Percentiles rank a stretch among this genome's conserved stretches.
These are phyloP conservation scores for Pseudogymnoascus sp. DNA, from an alignment of 2,329 filamentous ascomycete genomes.

Conservation along the genomic window DNA sequence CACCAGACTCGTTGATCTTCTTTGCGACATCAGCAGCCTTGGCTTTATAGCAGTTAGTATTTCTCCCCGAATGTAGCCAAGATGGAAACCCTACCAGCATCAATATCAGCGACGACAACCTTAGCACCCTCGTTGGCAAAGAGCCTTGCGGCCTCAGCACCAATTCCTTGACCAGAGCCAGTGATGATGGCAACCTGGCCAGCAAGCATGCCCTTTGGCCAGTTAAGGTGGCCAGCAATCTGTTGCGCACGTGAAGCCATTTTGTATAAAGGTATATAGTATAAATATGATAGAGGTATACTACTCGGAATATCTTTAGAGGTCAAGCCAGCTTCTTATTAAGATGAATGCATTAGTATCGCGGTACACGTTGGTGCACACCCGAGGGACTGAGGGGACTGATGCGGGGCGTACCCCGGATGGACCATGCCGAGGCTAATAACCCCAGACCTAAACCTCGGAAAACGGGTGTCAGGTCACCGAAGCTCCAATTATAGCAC, in stretches of 20 bases:
- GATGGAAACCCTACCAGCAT: slow-evolving; percentile 46
- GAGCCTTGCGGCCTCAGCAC: slow-evolving; percentile 71
- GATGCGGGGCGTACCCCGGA: slow-evolving; percentile 1
- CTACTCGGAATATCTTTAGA: background rate
- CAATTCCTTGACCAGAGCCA: slow-evolving; percentile 79
- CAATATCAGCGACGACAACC: slow-evolving; percentile 78
- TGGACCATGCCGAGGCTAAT: slow-evolving; percentile 2
- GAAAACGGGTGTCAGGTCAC: background rate
- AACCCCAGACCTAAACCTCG: background rate
- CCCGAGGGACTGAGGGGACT: background rate
- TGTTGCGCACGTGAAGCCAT: slow-evolving; percentile 54
- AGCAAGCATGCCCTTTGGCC: slow-evolving; percentile 68
- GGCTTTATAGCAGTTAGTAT: slow-evolving; percentile 36
- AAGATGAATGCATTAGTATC: background rate
- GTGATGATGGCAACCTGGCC: slow-evolving; percentile 85
- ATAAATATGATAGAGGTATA: background rate
- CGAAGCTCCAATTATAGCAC: slow-evolving; percentile 4
- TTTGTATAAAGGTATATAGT: slow-evolving; percentile 1
- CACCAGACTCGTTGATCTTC: slow-evolving; percentile 55
- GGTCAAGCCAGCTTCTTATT: background rate
- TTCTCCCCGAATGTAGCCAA: slow-evolving; percentile 10
- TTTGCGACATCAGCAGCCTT: slow-evolving; percentile 64
- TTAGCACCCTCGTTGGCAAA: slow-evolving; percentile 86
- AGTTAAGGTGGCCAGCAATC: slow-evolving; percentile 73
- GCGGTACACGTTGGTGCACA: background rate